A percentile compares a stretch with the other conserved stretches of the same genome.
Conservation (phyloP, 352 stramenopile species). For the Thalassiosira ordinaria region DNA sequence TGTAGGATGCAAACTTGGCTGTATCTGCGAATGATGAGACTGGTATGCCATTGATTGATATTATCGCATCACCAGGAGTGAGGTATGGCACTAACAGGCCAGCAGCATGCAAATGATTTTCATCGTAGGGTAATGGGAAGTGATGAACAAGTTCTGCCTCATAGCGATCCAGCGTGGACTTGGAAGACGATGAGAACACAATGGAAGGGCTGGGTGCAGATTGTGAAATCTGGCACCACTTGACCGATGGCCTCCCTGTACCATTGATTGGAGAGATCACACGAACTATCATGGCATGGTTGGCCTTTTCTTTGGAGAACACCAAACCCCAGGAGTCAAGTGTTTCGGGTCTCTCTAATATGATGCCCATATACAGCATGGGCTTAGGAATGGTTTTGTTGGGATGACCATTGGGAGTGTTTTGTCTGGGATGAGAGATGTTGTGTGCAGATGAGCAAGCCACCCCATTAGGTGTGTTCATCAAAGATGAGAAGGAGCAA, state of each 20-base stretch:
- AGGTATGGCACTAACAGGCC: slow-evolving; percentile 21
- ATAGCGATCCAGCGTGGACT: slow-evolving; percentile 3
- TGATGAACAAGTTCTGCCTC: slow-evolving; percentile 13
- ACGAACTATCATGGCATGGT: slow-evolving; percentile 41
- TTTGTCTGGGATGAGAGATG: background rate
- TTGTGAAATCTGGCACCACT: slow-evolving; percentile 36
- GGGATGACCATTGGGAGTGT: background rate
- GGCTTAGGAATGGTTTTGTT: background rate
- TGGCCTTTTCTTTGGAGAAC: slow-evolving; percentile 38
- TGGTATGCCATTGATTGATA: slow-evolving; percentile 62
- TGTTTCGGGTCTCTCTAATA: slow-evolving; percentile 18
- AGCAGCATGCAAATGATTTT: background rate
- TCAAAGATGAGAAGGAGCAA: too few relatives aligned
- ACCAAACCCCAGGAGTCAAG: slow-evolving; percentile 41
- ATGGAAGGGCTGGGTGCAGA: slow-evolving; percentile 19
- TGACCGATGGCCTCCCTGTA: slow-evolving; percentile 6
- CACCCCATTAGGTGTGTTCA: too few relatives aligned
- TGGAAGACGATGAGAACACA: slow-evolving; percentile 9
- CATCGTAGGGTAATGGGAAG: slow-evolving; percentile 20
- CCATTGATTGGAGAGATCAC: slow-evolving; percentile 14
- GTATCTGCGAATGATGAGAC: slow-evolving; percentile 37
- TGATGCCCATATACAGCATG: slow-evolving; percentile 31
- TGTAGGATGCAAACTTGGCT: slow-evolving; percentile 39
- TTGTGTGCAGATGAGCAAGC: background rate
- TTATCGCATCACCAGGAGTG: slow-evolving; percentile 63